Evolutionary conservation across 371 early-diverging fungal species (phyloP).

Genomic region (Smittium culicis): DNA sequence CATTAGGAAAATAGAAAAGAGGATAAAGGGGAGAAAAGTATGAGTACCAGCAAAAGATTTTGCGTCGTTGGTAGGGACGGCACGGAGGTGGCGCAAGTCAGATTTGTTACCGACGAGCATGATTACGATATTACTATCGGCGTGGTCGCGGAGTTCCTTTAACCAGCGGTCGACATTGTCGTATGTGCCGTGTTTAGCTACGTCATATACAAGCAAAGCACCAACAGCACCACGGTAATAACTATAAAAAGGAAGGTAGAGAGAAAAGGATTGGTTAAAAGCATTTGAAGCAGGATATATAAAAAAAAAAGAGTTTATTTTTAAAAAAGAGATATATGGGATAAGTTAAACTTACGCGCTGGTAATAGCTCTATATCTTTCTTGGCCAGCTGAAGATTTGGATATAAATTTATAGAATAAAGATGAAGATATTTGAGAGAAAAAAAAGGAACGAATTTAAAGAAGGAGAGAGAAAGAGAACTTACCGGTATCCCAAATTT

Average conservation of each 20-base stretch:
- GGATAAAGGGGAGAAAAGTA: not conserved
- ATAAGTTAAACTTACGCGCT: slow-evolving; percentile 45
- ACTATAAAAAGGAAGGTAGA: slow-evolving; percentile 15
- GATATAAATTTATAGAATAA: not conserved
- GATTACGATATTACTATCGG: slow-evolving; percentile 93
- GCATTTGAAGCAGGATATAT: not conserved
- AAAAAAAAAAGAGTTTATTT: not conserved
- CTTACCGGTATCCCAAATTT: slow-evolving; percentile 99
- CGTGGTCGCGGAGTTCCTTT: slow-evolving; percentile 95
- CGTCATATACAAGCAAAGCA: slow-evolving; percentile 97
- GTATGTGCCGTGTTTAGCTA: slow-evolving; percentile 89
- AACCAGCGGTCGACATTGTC: slow-evolving; percentile 96
- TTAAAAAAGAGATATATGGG: not conserved
- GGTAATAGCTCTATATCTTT: slow-evolving; percentile 33
- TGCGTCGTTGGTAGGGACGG: slow-evolving; percentile 93
- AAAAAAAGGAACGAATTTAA: not conserved
- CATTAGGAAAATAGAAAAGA: not conserved
- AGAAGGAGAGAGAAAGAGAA: slow-evolving; percentile 14
- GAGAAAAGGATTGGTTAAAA: not conserved
- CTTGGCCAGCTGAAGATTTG: slow-evolving; percentile 28
- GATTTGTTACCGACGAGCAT: slow-evolving; percentile 99
- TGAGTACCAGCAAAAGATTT: slow-evolving; percentile 82
- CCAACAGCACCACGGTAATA: slow-evolving; percentile 99
- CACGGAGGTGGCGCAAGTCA: slow-evolving; percentile 90
- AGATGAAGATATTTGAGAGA: not conserved